Percentiles rank a stretch among this genome's conserved stretches.
Evolutionary conservation across 2,329 filamentous ascomycete genomes (phyloP).

Genomic region (Chaetomium strumarium): DNA sequence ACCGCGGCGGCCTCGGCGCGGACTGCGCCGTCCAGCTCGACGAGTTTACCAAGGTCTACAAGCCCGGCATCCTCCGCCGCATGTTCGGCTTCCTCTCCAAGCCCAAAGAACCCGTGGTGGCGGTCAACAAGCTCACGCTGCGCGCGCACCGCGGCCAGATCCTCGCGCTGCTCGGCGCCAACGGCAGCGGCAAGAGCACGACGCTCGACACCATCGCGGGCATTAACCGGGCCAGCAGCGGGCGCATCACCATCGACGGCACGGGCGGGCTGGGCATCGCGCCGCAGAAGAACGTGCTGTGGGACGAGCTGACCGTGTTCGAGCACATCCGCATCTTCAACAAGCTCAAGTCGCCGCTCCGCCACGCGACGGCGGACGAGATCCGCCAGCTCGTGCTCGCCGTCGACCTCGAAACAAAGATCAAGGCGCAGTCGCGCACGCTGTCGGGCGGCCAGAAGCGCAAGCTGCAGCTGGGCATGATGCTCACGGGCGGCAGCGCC

Average conservation of each 20-base stretch:
- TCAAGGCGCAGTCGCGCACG: conserved; percentile 65
- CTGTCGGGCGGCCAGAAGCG: conserved; percentile 88
- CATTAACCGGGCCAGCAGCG: conserved; percentile 68
- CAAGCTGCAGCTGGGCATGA: conserved; percentile 89
- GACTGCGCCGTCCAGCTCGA: conserved; percentile 62
- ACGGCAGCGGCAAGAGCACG: conserved; percentile 86
- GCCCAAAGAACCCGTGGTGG: conserved; percentile 63
- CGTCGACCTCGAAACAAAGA: conserved; percentile 72
- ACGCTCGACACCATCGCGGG: conserved; percentile 85
- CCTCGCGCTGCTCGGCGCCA: conserved; percentile 78
- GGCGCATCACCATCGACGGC: conserved; percentile 70
- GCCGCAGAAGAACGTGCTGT: conserved; percentile 90
- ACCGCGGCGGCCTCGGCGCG: conserved; percentile 27
- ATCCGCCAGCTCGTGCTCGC: conserved; percentile 59
- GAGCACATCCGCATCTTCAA: conserved; percentile 86
- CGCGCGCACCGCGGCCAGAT: conserved; percentile 73
- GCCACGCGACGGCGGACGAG: conserved; percentile 50
- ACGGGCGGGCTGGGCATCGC: conserved; percentile 78
- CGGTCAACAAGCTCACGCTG: conserved; percentile 69
- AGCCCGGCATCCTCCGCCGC: conserved; percentile 55
- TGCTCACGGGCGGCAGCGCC: conserved; percentile 83
- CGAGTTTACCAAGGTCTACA: conserved; percentile 73
- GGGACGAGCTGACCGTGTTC: conserved; percentile 79
- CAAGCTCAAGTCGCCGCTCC: conserved; percentile 61
- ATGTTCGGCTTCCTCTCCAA: conserved; percentile 42